Conservation (phyloP, 176 grass and related monocot species). For the Aegilops umbellulata region DNA sequence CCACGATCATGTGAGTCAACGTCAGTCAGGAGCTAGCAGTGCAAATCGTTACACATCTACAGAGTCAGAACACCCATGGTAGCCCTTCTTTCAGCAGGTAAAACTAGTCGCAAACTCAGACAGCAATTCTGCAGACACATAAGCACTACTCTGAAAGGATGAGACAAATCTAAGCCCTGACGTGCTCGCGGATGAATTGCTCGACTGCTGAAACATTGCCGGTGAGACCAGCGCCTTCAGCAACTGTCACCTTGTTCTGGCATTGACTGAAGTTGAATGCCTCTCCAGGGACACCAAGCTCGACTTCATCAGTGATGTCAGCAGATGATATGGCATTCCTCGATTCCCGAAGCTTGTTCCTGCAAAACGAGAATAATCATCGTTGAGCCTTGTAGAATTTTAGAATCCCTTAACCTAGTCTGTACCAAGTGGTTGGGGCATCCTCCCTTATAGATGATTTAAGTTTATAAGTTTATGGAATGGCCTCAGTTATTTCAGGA, state of each 20-base stretch:
- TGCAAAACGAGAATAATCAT: slow-evolving; percentile 25
- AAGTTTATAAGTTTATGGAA: neutral
- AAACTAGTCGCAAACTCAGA: neutral
- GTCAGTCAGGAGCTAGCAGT: neutral
- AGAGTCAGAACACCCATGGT: neutral
- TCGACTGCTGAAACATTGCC: slow-evolving; percentile 51
- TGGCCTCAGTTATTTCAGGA: neutral
- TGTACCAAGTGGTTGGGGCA: neutral
- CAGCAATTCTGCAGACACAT: neutral
- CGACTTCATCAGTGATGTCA: slow-evolving; percentile 65
- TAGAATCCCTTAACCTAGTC: neutral
- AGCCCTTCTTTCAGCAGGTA: neutral
- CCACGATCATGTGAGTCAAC: neutral
- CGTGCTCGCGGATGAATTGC: slow-evolving; percentile 70
- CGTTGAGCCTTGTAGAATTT: neutral
- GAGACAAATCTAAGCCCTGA: slow-evolving; percentile 22
- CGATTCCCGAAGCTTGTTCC: slow-evolving; percentile 83
- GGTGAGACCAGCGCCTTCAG: slow-evolving; percentile 64
- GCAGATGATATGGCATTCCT: slow-evolving; percentile 82
- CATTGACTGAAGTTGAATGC: slow-evolving; percentile 73
- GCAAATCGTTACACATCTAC: slow-evolving; percentile 14
- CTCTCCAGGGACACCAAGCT: slow-evolving; percentile 67
- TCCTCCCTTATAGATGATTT: neutral
- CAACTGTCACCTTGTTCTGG: slow-evolving; percentile 72
- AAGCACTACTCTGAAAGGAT: neutral